Conservation (phyloP, 2,329 filamentous ascomycete genomes). For the Acephala macrosclerotiorum region DNA sequence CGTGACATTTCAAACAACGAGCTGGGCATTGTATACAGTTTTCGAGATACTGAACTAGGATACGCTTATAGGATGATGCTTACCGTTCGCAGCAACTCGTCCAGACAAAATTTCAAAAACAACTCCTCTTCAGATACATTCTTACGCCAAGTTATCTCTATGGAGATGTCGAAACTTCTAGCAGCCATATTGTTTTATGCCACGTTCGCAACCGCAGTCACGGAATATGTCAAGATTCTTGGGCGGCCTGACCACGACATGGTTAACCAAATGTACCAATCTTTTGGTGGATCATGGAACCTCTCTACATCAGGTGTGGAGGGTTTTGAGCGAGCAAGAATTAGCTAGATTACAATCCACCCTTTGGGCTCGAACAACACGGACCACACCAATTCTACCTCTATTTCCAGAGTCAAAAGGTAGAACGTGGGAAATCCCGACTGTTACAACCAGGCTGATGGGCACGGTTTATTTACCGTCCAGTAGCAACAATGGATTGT, state of each 20-base stretch:
- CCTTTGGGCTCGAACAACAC: neutral
- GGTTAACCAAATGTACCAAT: neutral
- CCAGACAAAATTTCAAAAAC: neutral
- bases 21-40: neutral
- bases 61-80: neutral
- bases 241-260: neutral
- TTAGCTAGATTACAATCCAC: neutral
- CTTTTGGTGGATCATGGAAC: conserved; percentile 1
- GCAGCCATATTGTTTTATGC: neutral
- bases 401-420: neutral
- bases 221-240: neutral
- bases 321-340: neutral
- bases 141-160: neutral
- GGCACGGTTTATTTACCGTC: neutral
- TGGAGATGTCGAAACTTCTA: neutral
- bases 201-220: neutral
- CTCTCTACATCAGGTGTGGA: conserved; percentile 1
- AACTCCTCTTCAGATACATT: neutral
- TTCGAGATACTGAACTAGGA: neutral
- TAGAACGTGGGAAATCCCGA: neutral
- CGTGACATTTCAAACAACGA: neutral
- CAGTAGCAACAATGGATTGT: conserved; percentile 1
- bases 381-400: neutral
- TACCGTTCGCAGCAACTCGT: neutral
- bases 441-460: neutral